These are phyloP conservation scores for Amylocystis lapponica DNA, from an alignment of 768 basidiomycete species.

Conservation along the genomic window DNA sequence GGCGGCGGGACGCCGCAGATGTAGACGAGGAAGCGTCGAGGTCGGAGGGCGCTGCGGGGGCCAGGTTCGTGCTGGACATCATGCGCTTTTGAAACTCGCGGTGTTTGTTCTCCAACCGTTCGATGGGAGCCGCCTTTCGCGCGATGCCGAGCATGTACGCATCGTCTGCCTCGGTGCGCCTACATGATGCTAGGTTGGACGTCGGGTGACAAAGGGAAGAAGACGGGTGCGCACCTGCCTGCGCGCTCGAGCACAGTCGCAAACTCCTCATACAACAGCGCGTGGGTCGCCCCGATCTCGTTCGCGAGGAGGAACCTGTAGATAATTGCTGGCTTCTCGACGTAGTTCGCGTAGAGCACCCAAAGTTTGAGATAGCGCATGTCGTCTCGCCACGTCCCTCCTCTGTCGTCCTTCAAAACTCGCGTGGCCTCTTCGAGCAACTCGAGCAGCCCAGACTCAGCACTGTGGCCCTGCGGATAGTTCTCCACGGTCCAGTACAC, in stretches of 20 bases:
- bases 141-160: conserved; percentile 86
- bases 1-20: conserved; percentile 29
- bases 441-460: conserved; percentile 86
- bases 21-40: conserved; percentile 29
- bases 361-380: conserved; percentile 89
- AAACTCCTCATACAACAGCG: conserved; percentile 88
- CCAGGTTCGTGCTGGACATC: conserved; percentile 49
- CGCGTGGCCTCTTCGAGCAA: conserved; percentile 90
- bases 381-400: conserved; percentile 70
- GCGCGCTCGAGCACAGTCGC: conserved; percentile 79
- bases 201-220: background rate
- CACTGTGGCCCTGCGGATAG: conserved; percentile 88
- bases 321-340: conserved; percentile 84
- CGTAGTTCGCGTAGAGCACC: conserved; percentile 89
- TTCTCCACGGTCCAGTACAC: conserved; percentile 92
- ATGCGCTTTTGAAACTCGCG: conserved; percentile 89
- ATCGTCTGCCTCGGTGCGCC: conserved; percentile 85
- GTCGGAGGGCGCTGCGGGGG: conserved; percentile 22
- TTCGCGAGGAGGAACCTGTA: conserved; percentile 87
- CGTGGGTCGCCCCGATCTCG: conserved; percentile 80
- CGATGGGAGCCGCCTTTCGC: conserved; percentile 73
- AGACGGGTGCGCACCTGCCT: conserved; percentile 51
- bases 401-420: conserved; percentile 70
- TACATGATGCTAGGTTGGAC: conserved; percentile 25
- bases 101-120: conserved; percentile 72